Evolutionary conservation across 2,329 filamentous ascomycete species (phyloP).

Genomic region (Trichoderma asperellum): DNA sequence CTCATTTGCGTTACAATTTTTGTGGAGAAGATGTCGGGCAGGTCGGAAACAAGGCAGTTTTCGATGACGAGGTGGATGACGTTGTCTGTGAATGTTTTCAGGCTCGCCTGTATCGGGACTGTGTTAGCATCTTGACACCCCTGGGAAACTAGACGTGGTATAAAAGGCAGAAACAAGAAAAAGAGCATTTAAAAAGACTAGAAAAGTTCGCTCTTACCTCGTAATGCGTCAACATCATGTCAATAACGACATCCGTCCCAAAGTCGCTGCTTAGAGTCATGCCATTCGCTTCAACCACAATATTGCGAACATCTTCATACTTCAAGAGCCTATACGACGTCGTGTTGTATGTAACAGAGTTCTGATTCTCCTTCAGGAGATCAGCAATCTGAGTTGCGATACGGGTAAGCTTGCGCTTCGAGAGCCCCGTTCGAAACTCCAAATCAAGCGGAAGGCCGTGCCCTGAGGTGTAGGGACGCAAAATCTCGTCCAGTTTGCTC

Average conservation of each 20-base stretch:
- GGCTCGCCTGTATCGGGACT: background rate
- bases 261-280: background rate
- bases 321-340: background rate
- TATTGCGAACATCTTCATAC: background rate
- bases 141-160: background rate
- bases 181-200: no score
- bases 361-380: background rate
- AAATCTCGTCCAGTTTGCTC: conserved; percentile 3
- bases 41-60: background rate
- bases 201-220: background rate
- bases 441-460: conserved; percentile 3
- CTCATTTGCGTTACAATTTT: background rate
- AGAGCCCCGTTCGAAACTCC: background rate
- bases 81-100: conserved; percentile 20
- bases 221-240: conserved; percentile 23
- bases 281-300: background rate
- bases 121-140: background rate
- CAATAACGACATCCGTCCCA: conserved; percentile 7
- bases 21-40: conserved; percentile 9
- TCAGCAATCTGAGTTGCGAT: background rate
- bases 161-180: no score
- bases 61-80: conserved; percentile 19
- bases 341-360: background rate
- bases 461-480: background rate
- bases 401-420: conserved; percentile 1